Percentiles rank a stretch among this genome's conserved stretches.
phyloP scores from a whole-genome alignment of 768 basidiomycete genomes.

The Tulasnella sp. region DNA sequence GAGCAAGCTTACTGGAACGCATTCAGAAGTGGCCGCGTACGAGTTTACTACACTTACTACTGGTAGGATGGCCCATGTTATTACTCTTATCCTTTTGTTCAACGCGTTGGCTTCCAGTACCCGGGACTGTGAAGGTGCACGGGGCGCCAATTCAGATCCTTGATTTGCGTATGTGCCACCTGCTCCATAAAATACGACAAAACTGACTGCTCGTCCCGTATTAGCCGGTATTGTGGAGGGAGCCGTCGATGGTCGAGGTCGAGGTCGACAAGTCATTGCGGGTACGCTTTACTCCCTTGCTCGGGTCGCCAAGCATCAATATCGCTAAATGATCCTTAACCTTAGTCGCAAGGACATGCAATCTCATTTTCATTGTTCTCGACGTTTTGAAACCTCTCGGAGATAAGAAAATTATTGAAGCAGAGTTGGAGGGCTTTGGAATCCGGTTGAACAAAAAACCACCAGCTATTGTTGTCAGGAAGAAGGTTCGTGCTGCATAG shows the following conservation, averaged over 20 bases:
- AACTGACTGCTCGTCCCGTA: slow-evolving; percentile 22
- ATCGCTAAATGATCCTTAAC: slow-evolving; percentile 20
- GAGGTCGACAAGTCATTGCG: slow-evolving; percentile 91
- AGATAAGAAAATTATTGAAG: slow-evolving; percentile 86
- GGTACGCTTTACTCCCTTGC: slow-evolving; percentile 40
- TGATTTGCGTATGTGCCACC: slow-evolving; percentile 24
- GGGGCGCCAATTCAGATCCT: slow-evolving; percentile 61
- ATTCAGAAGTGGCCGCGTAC: slow-evolving; percentile 91
- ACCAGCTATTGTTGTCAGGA: slow-evolving; percentile 74
- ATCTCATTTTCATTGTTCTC: slow-evolving; percentile 96
- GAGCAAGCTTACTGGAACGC: slow-evolving; percentile 94
- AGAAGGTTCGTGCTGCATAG: slow-evolving; percentile 40
- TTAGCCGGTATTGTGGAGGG: slow-evolving; percentile 96
- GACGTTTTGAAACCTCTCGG: slow-evolving; percentile 98
- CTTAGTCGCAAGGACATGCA: slow-evolving; percentile 91
- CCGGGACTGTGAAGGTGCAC: slow-evolving; percentile 88
- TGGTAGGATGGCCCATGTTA: neutral
- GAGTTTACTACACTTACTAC: slow-evolving; percentile 96
- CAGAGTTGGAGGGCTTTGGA: slow-evolving; percentile 95
- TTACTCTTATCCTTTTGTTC: neutral
- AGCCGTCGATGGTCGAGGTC: slow-evolving; percentile 89
- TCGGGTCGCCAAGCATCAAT: slow-evolving; percentile 13
- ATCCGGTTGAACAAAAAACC: slow-evolving; percentile 94
- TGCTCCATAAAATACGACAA: neutral
- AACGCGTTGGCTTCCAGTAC: slow-evolving; percentile 40